A percentile compares a stretch with the other conserved stretches of the same genome.
Evolutionary conservation across 129 eudicot species (phyloP).

Genomic region (Gnaphalium uliginosum): DNA sequence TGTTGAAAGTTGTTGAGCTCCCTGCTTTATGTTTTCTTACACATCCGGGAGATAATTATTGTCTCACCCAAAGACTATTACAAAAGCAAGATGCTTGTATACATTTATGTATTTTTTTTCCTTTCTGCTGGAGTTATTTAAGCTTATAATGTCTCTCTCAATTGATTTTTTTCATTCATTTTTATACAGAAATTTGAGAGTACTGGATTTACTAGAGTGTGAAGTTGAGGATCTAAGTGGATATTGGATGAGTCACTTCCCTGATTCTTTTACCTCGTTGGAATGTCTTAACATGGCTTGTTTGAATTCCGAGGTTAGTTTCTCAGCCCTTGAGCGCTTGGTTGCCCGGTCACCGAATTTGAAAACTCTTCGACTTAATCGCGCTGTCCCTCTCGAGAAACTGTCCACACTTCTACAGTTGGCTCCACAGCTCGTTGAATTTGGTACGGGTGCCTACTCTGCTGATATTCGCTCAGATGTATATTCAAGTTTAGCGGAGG

Average conservation of each 20-base stretch:
- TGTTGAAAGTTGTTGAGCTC: not conserved
- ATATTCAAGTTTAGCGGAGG: slow-evolving; percentile 46
- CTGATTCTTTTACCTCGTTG: slow-evolving; percentile 67
- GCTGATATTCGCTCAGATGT: slow-evolving; percentile 67
- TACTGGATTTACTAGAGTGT: slow-evolving; percentile 77
- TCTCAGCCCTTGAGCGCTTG: slow-evolving; percentile 78
- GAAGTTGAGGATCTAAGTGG: slow-evolving; percentile 92
- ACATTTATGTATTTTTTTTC: not conserved
- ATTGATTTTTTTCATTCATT: not conserved
- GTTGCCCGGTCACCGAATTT: slow-evolving; percentile 76
- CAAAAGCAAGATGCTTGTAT: not conserved
- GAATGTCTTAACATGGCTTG: slow-evolving; percentile 78
- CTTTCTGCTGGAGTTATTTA: not conserved
- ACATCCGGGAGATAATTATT: not conserved
- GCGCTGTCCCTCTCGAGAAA: slow-evolving; percentile 77
- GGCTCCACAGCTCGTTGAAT: slow-evolving; percentile 78
- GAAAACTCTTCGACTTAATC: slow-evolving; percentile 73
- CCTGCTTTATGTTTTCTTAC: not conserved
- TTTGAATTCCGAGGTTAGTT: slow-evolving; percentile 62
- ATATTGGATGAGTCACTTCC: slow-evolving; percentile 89
- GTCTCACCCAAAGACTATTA: too few relatives aligned
- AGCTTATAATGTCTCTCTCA: not conserved
- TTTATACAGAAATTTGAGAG: slow-evolving; percentile 61
- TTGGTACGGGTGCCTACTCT: slow-evolving; percentile 75
- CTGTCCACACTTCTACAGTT: slow-evolving; percentile 53